Evolutionary conservation across 2,329 filamentous ascomycete genomes (phyloP), one percentile per base, ranked within the genome.

Genomic region (Purpureocillium takamizusanense): DNA sequence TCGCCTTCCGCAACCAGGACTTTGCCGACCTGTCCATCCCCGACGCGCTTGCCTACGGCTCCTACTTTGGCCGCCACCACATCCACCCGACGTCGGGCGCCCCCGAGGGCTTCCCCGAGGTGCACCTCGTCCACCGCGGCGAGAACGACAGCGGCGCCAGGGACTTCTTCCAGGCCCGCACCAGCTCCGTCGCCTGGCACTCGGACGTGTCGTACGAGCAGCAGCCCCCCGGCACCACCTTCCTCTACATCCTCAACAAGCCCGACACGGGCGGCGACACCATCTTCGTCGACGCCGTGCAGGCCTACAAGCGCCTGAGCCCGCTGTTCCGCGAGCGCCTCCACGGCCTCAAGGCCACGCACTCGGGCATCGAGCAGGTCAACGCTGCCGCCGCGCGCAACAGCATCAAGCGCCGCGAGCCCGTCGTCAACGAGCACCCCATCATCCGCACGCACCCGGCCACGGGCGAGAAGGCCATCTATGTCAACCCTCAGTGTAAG

Each of bases 141-240:
- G 81, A 61, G 14, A 57, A 58, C 18, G 63, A 67, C 44, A 51
- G 46, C 21, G 76, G 35, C 65, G 76, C 42, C 15, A 63, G 73
- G 15, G 67, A 74, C 35, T 84, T 83, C 59, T 80, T 87, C 47
- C 50, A 57, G 41, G 75, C 76, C 34, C 74, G 83, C 16, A 89
- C 84, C 4, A 90, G 81, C 61, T 85, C 81, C 1, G 79, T 94
- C 2, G 86, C 86, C 7, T 95, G 87, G 87, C 88, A 95, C 63
- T 85, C 81, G 0, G 88, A 95, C 49, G 81, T 94, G 2, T 85
- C 83, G 1, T 95, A 94, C 55, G 89, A 95, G 65, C 67, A 76
- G 48, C 88, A 95, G 62, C 87, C 89, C 2, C 87, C 89, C 0
- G 86, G 87, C 23, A 95, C 87, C 0, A 94, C 89, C 0, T 94